These are phyloP conservation scores for Bruguiera gymnorhiza DNA, from an alignment of 345 rosid genomes.

Conservation along the genomic window DNA sequence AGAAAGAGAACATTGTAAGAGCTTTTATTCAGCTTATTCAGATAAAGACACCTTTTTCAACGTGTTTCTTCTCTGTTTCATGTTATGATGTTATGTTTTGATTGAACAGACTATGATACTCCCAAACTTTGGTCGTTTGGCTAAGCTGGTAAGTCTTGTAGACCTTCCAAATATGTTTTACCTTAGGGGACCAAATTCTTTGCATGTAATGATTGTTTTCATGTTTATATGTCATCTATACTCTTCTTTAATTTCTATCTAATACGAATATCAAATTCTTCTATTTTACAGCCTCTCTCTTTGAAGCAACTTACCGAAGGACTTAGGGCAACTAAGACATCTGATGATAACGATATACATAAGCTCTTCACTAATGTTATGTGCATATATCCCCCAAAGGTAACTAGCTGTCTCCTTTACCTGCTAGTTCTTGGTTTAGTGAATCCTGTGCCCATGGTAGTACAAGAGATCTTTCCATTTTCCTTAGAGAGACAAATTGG, in stretches of 20 bases:
- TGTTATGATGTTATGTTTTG: constrained; percentile 16
- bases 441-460: background rate
- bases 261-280: constrained; percentile 15
- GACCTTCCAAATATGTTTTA: constrained; percentile 6
- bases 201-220: background rate
- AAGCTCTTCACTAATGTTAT: constrained; percentile 82
- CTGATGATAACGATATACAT: constrained; percentile 61
- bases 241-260: background rate
- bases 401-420: constrained; percentile 13
- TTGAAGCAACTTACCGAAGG: constrained; percentile 88
- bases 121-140: constrained; percentile 81
- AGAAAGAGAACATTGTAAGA: constrained; percentile 85
- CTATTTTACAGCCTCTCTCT: constrained; percentile 68
- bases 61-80: constrained; percentile 3
- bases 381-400: constrained; percentile 73
- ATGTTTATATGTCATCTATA: background rate
- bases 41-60: constrained; percentile 1
- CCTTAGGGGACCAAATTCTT: background rate
- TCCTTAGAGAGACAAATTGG: too few species aligned
- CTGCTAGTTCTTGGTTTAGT: background rate
- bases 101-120: constrained; percentile 82
- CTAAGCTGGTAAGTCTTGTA: constrained; percentile 67
- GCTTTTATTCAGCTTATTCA: constrained; percentile 6
- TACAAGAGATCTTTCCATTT: too few species aligned
- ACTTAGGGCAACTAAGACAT: constrained; percentile 51